Base-by-base conservation (phyloP, 2,329 filamentous ascomycete species). In the Trichoderma hamatum region DNA sequence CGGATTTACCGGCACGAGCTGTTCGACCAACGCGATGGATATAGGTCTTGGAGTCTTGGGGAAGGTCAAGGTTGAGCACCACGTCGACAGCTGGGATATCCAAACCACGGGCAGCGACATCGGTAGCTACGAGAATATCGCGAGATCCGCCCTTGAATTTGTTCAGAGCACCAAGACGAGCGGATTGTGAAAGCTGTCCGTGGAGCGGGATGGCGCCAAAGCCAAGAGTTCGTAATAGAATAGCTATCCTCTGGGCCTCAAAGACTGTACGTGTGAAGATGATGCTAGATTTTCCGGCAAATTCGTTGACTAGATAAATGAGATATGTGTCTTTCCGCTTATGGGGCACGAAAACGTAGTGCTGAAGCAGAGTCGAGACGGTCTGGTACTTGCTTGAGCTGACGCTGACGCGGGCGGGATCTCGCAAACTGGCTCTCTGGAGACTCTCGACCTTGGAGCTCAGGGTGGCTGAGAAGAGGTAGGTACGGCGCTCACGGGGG, bases 401-500 rank as follows among this genome's bases (percentile, higher is more conserved):
- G 76, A 97, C 90, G 77, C 90, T 92, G 69, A 98, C 91, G 34
- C 92, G 88, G 7, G 96, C 84, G 0, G 95, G 95, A 74, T 97
- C 94, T 55, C 89, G 89, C 67, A 99, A 84, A 71, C 92, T 94
- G 24, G 96, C 96, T 64, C 96, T 89, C 78, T 98, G 96, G 58
- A 99, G 83, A 64, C 90, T 93, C 80, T 98, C 96, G 69, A 99
- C 92, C 79, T 97, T 97, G 71, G 90, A 94, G 74, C 90, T 94
- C 86, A 98, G 95, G 14, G 96, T 99, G 1, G 96, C 95, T 4
- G 92, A 96, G 84, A 97, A 98, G 52, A 99, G 90, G 76, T 91
- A 96, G 0, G 96, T 98, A 51, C 90, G 87, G 49, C 90, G 84
- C 76, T 94, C 90, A 51, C 89, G 84, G 0, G 94, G 94, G 5